Evolutionary conservation across 2,329 filamentous ascomycete species (phyloP).

Genomic region (Epichloe hybrida): DNA sequence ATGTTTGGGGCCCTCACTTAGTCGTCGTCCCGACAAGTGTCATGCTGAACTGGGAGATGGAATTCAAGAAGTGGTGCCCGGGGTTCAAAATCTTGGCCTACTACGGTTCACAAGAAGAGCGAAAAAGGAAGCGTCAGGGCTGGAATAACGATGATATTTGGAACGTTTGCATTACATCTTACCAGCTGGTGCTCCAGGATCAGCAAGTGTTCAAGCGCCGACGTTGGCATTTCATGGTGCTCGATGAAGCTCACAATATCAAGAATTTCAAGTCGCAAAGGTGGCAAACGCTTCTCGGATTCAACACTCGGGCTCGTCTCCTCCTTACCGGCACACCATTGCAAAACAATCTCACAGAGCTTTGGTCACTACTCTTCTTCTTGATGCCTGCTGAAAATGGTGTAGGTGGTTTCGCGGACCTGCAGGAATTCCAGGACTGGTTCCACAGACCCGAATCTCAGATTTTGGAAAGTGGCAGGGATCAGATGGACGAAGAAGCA

Average conservation of each 20-base stretch:
- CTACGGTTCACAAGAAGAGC: constrained; percentile 87
- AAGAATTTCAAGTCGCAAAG: constrained; percentile 98
- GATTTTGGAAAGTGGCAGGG: constrained; percentile 85
- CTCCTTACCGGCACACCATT: constrained; percentile 87
- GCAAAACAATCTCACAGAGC: constrained; percentile 90
- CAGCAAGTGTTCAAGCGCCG: constrained; percentile 86
- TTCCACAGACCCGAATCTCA: constrained; percentile 92
- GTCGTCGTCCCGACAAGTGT: constrained; percentile 96
- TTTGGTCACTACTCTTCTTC: constrained; percentile 96
- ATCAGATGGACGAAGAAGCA: constrained; percentile 88
- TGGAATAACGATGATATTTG: constrained; percentile 90
- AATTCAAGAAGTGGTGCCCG: constrained; percentile 98
- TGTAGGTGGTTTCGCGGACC: constrained; percentile 78
- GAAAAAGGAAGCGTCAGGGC: constrained; percentile 76
- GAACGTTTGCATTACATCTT: constrained; percentile 97
- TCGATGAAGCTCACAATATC: constrained; percentile 98
- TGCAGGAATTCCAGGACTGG: constrained; percentile 94
- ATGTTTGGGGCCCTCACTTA: constrained; percentile 90
- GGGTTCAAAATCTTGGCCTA: constrained; percentile 97
- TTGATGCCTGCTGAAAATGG: constrained; percentile 84
- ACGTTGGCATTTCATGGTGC: constrained; percentile 93
- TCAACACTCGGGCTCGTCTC: constrained; percentile 79
- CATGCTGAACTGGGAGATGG: constrained; percentile 99
- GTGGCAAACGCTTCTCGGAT: constrained; percentile 89
- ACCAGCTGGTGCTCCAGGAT: constrained; percentile 90